Evolutionary conservation across 345 rosid genomes (phyloP).

Genomic region (Geranium brycei): DNA sequence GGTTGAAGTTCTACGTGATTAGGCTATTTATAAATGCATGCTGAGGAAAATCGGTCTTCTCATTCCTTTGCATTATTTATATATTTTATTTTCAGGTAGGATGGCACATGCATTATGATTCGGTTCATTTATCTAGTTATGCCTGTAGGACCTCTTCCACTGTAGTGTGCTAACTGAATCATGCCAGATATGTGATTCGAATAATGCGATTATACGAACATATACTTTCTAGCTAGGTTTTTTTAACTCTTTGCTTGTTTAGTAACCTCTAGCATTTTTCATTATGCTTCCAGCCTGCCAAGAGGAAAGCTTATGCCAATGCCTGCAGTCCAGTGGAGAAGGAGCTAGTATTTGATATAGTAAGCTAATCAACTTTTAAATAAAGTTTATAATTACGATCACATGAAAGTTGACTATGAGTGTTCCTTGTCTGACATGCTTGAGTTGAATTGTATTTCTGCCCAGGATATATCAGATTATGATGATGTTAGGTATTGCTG

Average conservation of each 20-base stretch:
- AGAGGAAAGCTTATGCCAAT: conserved; percentile 67
- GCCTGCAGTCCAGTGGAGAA: conserved; percentile 82
- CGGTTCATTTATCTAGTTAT: not conserved
- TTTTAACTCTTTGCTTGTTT: not conserved
- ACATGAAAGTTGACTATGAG: not conserved
- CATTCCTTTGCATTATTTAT: not conserved
- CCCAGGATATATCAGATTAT: conserved; percentile 82
- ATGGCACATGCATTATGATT: not conserved
- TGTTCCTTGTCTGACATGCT: conserved; percentile 9
- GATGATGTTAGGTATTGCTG: conserved; percentile 90
- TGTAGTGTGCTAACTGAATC: not conserved
- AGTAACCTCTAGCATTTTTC: not conserved
- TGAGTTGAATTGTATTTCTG: conserved; percentile 7
- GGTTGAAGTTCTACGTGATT: not conserved
- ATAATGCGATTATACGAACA: not conserved
- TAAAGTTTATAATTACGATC: too few species aligned
- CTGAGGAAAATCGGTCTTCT: not conserved
- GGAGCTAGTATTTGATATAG: conserved; percentile 79
- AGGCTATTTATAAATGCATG: not conserved
- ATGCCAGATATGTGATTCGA: not conserved
- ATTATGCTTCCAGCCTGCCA: conserved; percentile 45
- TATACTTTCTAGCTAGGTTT: not conserved
- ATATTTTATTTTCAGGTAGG: not conserved
- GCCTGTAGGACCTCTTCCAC: not conserved
- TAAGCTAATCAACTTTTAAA: conserved; percentile 23